These are phyloP conservation scores for Colletotrichum neosansevieriae DNA, from an alignment of 2,329 filamentous ascomycete species.

Conservation along the genomic window DNA sequence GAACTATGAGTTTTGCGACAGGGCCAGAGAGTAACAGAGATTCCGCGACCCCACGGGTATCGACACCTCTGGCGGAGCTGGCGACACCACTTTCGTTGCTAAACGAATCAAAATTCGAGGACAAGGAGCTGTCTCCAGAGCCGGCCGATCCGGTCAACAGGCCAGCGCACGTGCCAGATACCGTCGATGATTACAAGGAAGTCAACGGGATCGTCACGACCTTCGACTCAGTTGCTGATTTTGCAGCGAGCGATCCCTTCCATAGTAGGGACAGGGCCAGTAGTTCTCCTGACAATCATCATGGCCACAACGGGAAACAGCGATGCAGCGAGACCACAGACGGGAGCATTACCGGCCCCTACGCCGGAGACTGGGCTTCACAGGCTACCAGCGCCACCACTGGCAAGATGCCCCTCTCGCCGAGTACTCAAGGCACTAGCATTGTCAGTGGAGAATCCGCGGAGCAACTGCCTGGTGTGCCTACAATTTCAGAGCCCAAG, in stretches of 20 bases:
- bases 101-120: slow-evolving; percentile 43
- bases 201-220: slow-evolving; percentile 58
- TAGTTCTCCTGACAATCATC: slow-evolving; percentile 50
- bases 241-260: slow-evolving; percentile 64
- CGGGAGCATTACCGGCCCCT: slow-evolving; percentile 66
- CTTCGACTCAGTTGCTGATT: slow-evolving; percentile 62
- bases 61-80: slow-evolving; percentile 35
- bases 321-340: slow-evolving; percentile 73
- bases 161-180: slow-evolving; percentile 48
- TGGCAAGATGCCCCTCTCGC: slow-evolving; percentile 73
- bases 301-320: slow-evolving; percentile 61
- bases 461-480: slow-evolving; percentile 61
- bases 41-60: slow-evolving; percentile 33
- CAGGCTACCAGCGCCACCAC: slow-evolving; percentile 74
- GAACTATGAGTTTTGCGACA: slow-evolving; percentile 57
- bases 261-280: slow-evolving; percentile 50
- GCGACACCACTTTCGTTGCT: slow-evolving; percentile 38
- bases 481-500: slow-evolving; percentile 56
- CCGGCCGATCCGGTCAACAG: slow-evolving; percentile 47
- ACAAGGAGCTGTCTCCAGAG: slow-evolving; percentile 45
- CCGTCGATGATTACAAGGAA: slow-evolving; percentile 54
- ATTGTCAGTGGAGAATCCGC: slow-evolving; percentile 71
- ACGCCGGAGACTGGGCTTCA: slow-evolving; percentile 70
- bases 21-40: slow-evolving; percentile 29
- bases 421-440: slow-evolving; percentile 74